Percentiles rank a stretch among this genome's conserved stretches.
These are phyloP conservation scores for Plasmopara viticola DNA, from an alignment of 352 stramenopile species.

Conservation along the genomic window DNA sequence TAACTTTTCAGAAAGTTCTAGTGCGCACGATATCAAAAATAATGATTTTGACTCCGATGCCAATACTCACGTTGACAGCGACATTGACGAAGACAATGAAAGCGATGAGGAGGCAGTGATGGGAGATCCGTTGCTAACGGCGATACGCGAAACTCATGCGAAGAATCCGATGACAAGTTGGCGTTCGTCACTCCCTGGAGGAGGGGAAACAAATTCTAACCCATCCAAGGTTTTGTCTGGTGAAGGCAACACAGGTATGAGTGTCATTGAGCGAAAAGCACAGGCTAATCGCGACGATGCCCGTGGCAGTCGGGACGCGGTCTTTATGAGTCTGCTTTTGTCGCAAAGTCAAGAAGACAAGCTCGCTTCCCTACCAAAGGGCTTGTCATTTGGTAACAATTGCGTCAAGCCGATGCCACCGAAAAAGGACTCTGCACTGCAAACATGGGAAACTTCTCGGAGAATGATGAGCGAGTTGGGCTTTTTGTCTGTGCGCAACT, in stretches of 20 bases:
- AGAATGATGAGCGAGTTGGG: constrained; percentile 81
- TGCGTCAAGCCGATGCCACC: constrained; percentile 39
- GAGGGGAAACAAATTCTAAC: constrained; percentile 11
- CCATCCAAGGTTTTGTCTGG: constrained; percentile 33
- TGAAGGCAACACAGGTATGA: constrained; percentile 75
- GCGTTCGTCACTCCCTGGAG: constrained; percentile 27
- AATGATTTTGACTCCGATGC: constrained; percentile 22
- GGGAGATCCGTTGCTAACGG: constrained; percentile 51
- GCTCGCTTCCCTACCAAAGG: constrained; percentile 22
- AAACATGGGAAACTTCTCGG: constrained; percentile 69
- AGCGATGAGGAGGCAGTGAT: constrained; percentile 22
- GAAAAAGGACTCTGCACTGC: constrained; percentile 46
- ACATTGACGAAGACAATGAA: constrained; percentile 30
- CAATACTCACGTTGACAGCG: constrained; percentile 19
- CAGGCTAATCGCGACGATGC: constrained; percentile 44
- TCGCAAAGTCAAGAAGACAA: constrained; percentile 55
- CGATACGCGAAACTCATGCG: constrained; percentile 52
- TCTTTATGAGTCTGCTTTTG: constrained; percentile 62
- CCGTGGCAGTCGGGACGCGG: constrained; percentile 47
- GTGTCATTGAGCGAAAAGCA: constrained; percentile 56
- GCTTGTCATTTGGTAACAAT: constrained; percentile 11
- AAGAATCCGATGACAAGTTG: constrained; percentile 72
- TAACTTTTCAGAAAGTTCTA: constrained; percentile 40
- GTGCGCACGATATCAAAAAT: constrained; percentile 8
- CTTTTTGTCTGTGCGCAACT: constrained; percentile 80